These are phyloP conservation scores for Candida gigantensis DNA, from an alignment of 1,139 yeast genomes.

Conservation along the genomic window DNA sequence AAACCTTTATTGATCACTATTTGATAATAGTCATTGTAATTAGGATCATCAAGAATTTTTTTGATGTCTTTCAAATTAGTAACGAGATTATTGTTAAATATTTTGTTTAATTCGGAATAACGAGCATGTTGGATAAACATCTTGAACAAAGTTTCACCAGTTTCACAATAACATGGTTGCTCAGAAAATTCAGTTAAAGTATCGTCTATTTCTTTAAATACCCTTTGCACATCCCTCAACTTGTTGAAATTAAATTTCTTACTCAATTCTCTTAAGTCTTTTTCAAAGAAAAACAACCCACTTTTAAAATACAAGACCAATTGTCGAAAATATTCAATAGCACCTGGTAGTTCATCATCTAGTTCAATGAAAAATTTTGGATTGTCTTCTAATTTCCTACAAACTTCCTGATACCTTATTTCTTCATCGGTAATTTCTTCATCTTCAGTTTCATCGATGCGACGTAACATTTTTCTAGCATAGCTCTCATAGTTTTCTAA, in stretches of 20 bases:
- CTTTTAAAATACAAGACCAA: conserved; percentile 2
- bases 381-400: neutral
- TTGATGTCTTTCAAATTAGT: conserved; percentile 5
- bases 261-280: conserved; percentile 27
- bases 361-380: too few species aligned
- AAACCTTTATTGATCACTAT: neutral
- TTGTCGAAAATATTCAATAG: conserved; percentile 7
- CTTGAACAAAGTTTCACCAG: conserved; percentile 5
- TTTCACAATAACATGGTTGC: conserved; percentile 13
- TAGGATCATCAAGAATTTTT: conserved; percentile 5
- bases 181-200: conserved; percentile 23
- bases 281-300: conserved; percentile 26
- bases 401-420: neutral
- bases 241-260: conserved; percentile 24
- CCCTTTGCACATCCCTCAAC: conserved; percentile 15
- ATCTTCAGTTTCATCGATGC: too few species aligned
- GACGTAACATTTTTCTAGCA: too few species aligned
- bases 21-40: conserved; percentile 1
- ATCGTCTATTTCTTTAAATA: conserved; percentile 21
- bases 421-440: too few species aligned
- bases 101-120: conserved; percentile 6
- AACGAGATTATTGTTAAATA: conserved; percentile 3
- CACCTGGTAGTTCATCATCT: conserved; percentile 18
- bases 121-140: conserved; percentile 8
- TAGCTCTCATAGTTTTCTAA: too few species aligned